phyloP scores from a whole-genome alignment of 1,284 basidiomycete species.

The Pyrrhoderma lamaoense region DNA sequence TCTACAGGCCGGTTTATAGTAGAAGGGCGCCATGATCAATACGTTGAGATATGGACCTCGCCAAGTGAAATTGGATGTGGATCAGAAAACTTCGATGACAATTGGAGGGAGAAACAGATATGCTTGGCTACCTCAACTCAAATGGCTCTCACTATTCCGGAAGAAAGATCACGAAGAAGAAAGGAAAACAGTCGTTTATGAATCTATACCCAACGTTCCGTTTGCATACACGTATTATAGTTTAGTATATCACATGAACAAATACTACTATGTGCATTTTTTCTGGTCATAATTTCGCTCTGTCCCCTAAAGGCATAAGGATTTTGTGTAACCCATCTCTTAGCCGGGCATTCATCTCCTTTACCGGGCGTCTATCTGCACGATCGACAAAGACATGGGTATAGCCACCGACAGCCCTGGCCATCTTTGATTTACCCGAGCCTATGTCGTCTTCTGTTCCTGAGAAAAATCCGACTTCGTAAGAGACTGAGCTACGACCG shows the following conservation, averaged over 20 bases:
- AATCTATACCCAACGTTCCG: neutral
- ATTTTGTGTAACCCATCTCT: conserved; percentile 34
- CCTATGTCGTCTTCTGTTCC: conserved; percentile 31
- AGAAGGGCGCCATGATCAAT: conserved; percentile 46
- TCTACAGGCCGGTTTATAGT: conserved; percentile 43
- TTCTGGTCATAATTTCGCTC: neutral
- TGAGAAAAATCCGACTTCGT: conserved; percentile 65
- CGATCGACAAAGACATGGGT: conserved; percentile 75
- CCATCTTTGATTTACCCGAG: conserved; percentile 17
- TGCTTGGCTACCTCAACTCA: conserved; percentile 57
- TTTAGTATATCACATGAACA: neutral
- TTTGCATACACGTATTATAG: neutral
- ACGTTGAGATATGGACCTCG: conserved; percentile 57
- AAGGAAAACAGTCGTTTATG: neutral
- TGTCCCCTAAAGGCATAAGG: neutral
- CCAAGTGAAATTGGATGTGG: conserved; percentile 38
- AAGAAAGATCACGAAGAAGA: conserved; percentile 4
- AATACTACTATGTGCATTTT: neutral
- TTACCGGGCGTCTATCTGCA: conserved; percentile 42
- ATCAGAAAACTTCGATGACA: conserved; percentile 21
- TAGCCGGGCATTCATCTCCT: conserved; percentile 32
- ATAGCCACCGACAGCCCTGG: conserved; percentile 66
- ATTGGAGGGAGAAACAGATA: conserved; percentile 52
- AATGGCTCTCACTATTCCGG: conserved; percentile 45
- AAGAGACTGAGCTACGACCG: conserved; percentile 64